These are phyloP conservation scores for Epichloe typhina DNA, from an alignment of 2,329 filamentous ascomycete species.

Conservation along the genomic window DNA sequence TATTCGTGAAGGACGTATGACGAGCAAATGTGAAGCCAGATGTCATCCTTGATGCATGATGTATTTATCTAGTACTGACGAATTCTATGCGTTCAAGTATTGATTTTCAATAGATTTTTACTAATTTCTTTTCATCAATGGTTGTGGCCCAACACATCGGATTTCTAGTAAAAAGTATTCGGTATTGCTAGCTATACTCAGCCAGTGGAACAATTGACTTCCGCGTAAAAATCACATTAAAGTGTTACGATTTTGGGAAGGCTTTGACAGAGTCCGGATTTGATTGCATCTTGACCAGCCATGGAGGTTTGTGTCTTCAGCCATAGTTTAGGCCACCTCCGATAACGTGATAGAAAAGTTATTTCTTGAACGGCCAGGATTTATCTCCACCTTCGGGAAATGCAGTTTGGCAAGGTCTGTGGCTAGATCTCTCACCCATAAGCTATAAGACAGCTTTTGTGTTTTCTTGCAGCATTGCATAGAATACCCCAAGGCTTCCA, in stretches of 20 bases:
- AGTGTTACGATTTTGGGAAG: no score
- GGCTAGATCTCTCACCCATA: conserved; percentile 51
- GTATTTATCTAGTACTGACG: background rate
- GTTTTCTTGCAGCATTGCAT: conserved; percentile 57
- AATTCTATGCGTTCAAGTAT: background rate
- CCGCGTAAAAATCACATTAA: no score
- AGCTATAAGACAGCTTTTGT: conserved; percentile 73
- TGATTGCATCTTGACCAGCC: background rate
- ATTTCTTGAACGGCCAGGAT: conserved; percentile 64
- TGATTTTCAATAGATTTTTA: no score
- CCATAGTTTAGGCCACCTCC: conserved; percentile 2
- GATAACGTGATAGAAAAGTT: conserved; percentile 75
- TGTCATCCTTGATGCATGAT: background rate
- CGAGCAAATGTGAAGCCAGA: background rate
- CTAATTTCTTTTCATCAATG: no score
- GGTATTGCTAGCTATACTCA: no score
- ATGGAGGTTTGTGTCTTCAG: background rate
- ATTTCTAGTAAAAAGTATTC: no score
- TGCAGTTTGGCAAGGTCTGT: conserved; percentile 6
- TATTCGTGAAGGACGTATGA: background rate
- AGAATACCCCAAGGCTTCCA: conserved; percentile 63
- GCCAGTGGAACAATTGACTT: no score
- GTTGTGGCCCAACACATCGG: no score
- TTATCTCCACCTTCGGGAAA: conserved; percentile 56
- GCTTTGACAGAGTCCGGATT: background rate